These are phyloP conservation scores for Eragrostis tef DNA, from an alignment of 202 grass and related monocot species.

Conservation along the genomic window DNA sequence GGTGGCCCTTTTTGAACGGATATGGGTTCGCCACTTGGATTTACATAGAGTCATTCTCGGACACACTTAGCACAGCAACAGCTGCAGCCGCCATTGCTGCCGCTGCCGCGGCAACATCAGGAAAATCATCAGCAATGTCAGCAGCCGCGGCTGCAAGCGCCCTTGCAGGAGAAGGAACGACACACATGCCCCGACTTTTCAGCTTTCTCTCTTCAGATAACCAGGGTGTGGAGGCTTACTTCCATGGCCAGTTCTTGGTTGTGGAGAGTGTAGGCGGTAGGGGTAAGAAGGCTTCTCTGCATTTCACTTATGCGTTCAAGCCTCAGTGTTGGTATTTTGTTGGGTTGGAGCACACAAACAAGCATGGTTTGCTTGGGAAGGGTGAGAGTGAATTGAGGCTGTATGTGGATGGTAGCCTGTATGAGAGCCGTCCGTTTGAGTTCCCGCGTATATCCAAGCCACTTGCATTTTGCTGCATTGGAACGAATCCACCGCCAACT, in stretches of 20 bases:
- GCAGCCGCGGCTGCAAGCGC: conserved; percentile 92
- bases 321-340: conserved; percentile 90
- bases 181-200: conserved; percentile 94
- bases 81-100: conserved; percentile 94
- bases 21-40: conserved; percentile 96
- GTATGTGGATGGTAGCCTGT: conserved; percentile 77
- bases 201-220: conserved; percentile 95
- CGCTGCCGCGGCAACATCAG: conserved; percentile 79
- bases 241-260: conserved; percentile 97
- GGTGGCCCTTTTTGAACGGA: conserved; percentile 94
- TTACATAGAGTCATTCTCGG: conserved; percentile 92
- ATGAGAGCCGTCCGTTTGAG: conserved; percentile 89
- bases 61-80: conserved; percentile 92
- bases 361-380: conserved; percentile 91
- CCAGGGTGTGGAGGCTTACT: conserved; percentile 90
- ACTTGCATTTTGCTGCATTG: conserved; percentile 89
- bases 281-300: conserved; percentile 91
- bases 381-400: conserved; percentile 88
- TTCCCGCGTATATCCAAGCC: conserved; percentile 94
- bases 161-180: conserved; percentile 91
- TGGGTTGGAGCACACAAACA: conserved; percentile 88
- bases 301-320: conserved; percentile 94
- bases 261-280: conserved; percentile 77
- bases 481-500: conserved; percentile 94
- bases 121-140: conserved; percentile 94